These are phyloP conservation scores for Fusarium chaquense DNA, from an alignment of 2,329 filamentous ascomycete species.

Conservation along the genomic window DNA sequence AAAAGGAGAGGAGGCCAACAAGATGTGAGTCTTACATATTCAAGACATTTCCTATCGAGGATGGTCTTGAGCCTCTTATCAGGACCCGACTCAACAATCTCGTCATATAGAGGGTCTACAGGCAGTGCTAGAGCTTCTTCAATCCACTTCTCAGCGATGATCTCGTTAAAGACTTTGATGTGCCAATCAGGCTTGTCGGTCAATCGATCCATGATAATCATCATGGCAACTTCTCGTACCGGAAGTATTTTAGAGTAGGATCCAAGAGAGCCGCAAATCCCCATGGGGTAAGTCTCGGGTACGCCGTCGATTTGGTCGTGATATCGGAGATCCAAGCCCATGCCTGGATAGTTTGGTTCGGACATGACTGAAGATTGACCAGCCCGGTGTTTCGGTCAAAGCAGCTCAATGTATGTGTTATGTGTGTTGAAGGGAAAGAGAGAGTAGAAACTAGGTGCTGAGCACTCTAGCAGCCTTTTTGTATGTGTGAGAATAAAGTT, in stretches of 20 bases:
- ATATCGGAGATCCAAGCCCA: slow-evolving; percentile 11
- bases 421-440: too few species aligned
- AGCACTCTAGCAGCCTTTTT: too few species aligned
- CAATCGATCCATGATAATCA: slow-evolving; percentile 46
- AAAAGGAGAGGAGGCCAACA: fast-evolving
- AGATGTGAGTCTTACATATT: slow-evolving; percentile 25
- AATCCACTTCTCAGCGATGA: slow-evolving; percentile 19
- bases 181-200: slow-evolving; percentile 48
- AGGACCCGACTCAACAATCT: too few species aligned
- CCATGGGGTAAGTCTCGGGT: neutral
- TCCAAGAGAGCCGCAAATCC: neutral
- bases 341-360: slow-evolving; percentile 24
- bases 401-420: too few species aligned
- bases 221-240: slow-evolving; percentile 43
- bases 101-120: slow-evolving; percentile 3
- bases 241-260: slow-evolving; percentile 12
- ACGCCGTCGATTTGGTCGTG: neutral
- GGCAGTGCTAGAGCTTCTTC: slow-evolving; percentile 32
- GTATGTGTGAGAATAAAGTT: too few species aligned
- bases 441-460: too few species aligned
- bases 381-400: too few species aligned
- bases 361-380: too few species aligned
- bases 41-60: slow-evolving; percentile 26
- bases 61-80: too few species aligned
- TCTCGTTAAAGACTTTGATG: slow-evolving; percentile 38